phyloP scores from a whole-genome alignment of 2,329 filamentous ascomycete species.

The Fusarium decemcellulare region DNA sequence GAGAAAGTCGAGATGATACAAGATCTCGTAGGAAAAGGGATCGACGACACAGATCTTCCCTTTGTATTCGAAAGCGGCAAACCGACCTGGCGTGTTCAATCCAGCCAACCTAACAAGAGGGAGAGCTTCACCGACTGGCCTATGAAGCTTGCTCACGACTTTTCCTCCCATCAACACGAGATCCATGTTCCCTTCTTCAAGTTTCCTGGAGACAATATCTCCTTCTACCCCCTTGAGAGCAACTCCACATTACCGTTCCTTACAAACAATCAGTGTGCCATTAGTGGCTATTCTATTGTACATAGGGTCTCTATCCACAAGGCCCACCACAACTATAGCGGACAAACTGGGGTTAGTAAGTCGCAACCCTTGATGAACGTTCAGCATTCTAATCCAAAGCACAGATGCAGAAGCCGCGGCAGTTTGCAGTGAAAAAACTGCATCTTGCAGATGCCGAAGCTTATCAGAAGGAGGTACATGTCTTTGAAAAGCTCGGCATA shows the following conservation, averaged over 20 bases:
- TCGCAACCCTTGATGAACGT: neutral
- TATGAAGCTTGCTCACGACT: no score
- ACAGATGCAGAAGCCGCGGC: neutral
- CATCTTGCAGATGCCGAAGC: neutral
- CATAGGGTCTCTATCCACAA: neutral
- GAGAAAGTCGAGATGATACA: neutral
- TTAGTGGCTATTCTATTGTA: neutral
- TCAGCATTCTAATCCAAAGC: neutral
- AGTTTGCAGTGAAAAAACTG: neutral
- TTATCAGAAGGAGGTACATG: neutral
- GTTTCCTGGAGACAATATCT: neutral
- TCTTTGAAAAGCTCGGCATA: neutral
- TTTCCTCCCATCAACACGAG: neutral
- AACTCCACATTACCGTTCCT: neutral
- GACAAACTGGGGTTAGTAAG: neutral
- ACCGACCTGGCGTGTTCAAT: neutral
- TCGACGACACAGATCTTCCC: neutral
- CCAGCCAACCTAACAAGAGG: fast-evolving
- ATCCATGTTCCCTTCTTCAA: neutral
- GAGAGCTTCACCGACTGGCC: neutral
- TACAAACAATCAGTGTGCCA: neutral
- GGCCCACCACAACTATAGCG: neutral
- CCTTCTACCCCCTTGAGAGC: neutral
- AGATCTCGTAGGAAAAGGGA: neutral
- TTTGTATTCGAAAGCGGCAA: neutral